Evolutionary conservation across 2,329 filamentous ascomycete genomes (phyloP).

Genomic region (Fusarium transvaalense): DNA sequence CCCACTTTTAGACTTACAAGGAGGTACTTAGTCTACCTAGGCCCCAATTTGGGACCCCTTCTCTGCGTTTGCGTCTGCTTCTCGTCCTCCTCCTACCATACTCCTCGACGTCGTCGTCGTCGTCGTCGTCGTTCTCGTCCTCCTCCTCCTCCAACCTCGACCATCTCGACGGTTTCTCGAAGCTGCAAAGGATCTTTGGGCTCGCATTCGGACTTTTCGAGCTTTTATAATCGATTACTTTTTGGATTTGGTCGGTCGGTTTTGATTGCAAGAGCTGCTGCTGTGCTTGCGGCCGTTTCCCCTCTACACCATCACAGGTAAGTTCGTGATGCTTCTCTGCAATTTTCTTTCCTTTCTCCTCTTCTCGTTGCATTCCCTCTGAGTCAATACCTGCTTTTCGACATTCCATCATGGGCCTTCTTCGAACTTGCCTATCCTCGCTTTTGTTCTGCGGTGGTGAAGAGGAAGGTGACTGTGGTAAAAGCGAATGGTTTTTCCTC

Average conservation of each 20-base stretch:
- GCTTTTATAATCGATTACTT: conserved; percentile 17
- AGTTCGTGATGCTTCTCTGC: conserved; percentile 39
- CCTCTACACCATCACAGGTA: conserved; percentile 35
- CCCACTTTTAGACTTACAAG: conserved; percentile 43
- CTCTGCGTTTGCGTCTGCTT: conserved; percentile 23
- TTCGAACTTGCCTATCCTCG: conserved; percentile 9
- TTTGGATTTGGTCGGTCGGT: conserved; percentile 23
- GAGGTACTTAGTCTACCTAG: conserved; percentile 36
- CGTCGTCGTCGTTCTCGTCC: conserved; percentile 24
- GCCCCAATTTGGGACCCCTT: conserved; percentile 45
- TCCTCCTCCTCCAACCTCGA: conserved; percentile 33
- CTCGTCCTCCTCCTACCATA: conserved; percentile 33
- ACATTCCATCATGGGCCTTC: not conserved
- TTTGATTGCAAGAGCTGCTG: conserved; percentile 32
- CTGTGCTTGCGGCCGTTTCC: conserved; percentile 34
- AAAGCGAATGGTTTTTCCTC: conserved; percentile 25
- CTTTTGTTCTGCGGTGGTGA: conserved; percentile 16
- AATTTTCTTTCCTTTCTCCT: not conserved
- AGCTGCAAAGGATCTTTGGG: conserved; percentile 39
- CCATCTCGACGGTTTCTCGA: conserved; percentile 37
- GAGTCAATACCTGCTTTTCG: conserved; percentile 6
- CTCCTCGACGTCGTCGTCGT: conserved; percentile 28
- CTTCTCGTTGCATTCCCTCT: conserved; percentile 22
- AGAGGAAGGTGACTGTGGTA: conserved; percentile 21
- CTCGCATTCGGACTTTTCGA: conserved; percentile 34